Percentiles rank a stretch among this genome's conserved stretches.
Evolutionary conservation across 768 basidiomycete genomes (phyloP).

Genomic region (Hortiboletus flavorubellus): DNA sequence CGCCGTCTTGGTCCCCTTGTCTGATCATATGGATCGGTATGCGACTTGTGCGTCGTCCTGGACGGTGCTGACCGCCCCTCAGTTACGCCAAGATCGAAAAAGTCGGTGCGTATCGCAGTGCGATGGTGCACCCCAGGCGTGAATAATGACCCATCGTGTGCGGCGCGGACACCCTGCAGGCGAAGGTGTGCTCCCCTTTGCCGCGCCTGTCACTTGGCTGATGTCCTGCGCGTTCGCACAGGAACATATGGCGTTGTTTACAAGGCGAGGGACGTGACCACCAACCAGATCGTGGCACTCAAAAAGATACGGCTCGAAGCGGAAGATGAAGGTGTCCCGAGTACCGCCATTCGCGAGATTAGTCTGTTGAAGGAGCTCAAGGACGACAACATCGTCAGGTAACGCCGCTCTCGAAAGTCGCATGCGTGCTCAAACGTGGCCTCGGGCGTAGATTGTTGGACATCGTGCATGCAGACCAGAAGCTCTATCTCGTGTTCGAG

Average conservation of each 20-base stretch:
- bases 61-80: conserved; percentile 27
- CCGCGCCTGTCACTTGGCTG: background rate
- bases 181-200: conserved; percentile 35
- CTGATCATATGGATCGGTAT: conserved; percentile 34
- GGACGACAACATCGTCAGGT: conserved; percentile 95
- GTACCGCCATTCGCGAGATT: conserved; percentile 97
- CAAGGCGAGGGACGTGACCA: conserved; percentile 83
- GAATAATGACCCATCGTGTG: conserved; percentile 17
- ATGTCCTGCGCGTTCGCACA: conserved; percentile 31
- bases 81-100: conserved; percentile 98
- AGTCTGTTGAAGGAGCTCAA: conserved; percentile 94
- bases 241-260: conserved; percentile 99
- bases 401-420: background rate
- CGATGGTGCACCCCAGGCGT: conserved; percentile 3
- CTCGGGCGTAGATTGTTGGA: conserved; percentile 68
- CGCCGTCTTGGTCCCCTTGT: background rate
- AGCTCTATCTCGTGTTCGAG: conserved; percentile 97
- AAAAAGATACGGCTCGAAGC: conserved; percentile 99
- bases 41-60: conserved; percentile 10
- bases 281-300: conserved; percentile 84
- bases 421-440: conserved; percentile 5
- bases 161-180: conserved; percentile 31
- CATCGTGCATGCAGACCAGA: conserved; percentile 95
- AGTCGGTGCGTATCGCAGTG: conserved; percentile 70
- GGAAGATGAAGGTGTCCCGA: conserved; percentile 98